Base-by-base conservation (phyloP, 1,284 basidiomycete genomes). In the Cystobasidium pallidum region DNA sequence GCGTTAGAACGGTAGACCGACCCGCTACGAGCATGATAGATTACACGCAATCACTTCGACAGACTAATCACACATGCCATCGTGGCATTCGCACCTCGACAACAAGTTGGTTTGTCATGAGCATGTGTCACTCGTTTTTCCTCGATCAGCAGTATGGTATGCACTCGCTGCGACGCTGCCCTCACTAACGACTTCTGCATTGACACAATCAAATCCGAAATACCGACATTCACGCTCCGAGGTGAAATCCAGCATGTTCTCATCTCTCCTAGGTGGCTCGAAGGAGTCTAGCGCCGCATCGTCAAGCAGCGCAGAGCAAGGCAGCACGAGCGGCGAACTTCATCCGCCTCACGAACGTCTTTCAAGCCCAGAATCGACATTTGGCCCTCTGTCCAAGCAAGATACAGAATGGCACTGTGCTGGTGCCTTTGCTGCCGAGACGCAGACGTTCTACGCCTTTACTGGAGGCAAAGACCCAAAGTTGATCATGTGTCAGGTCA, bases 351-450 rank as follows among this genome's bases (percentile, higher is more conserved):
- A 73, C 30, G 63, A 66, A 54, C 45, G 55, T 24, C 63, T 54
- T 11, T 47, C 39, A 24, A 66, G 21, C 51, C 55, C 73, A 30
- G 52, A 52, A n/a, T 41, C 66, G 45, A 66, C 68, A 7, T 70
- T 73, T 26, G 72, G 68, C 24, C 66, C 88, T 76, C 86, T 94
- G 66, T 86, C 86, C 76, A 82, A 85, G 21, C 86, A 85, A 76
- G 92, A 94, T 80, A 86, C 87, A 49, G 88, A 91, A 78, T 97
- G 94, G 94, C 87, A 81, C 84, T 88, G 2, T 86, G 86, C 76
- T 77, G 81, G 83, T 26, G 92, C 94, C 0, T 96, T 98, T 81
- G 86, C 88, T 54, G 91, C 94, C 1, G 96, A 99, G 82, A 98
- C 95, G 0, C 92, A 97, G 81, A 86, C 83, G 0, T 99, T 89